phyloP scores from a whole-genome alignment of 1,284 basidiomycete species.

The Tetrapyrgos nigripes region DNA sequence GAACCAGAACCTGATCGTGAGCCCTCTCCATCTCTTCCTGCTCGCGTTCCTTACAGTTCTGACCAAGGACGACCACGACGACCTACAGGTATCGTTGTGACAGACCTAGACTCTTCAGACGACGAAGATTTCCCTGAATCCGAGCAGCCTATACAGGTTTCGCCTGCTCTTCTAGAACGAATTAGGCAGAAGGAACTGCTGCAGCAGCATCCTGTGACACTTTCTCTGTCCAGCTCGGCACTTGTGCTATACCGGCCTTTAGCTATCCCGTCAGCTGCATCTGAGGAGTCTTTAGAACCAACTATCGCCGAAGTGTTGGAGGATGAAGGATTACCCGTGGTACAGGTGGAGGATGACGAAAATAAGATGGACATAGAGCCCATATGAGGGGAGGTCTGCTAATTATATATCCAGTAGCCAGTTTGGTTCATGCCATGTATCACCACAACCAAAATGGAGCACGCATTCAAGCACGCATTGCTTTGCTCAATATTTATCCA shows the following conservation, averaged over 20 bases:
- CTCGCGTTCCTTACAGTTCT: neutral
- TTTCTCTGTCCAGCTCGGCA: slow-evolving; percentile 47
- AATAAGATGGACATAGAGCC: neutral
- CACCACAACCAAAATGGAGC: too few relatives aligned
- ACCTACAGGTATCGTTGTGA: slow-evolving; percentile 61
- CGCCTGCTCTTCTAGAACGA: slow-evolving; percentile 53
- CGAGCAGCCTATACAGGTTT: slow-evolving; percentile 42
- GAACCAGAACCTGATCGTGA: slow-evolving; percentile 73
- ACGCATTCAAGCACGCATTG: too few relatives aligned
- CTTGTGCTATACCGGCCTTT: slow-evolving; percentile 65
- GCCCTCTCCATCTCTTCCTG: slow-evolving; percentile 26
- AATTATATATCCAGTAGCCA: neutral
- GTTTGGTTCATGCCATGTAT: too few relatives aligned
- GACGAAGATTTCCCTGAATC: slow-evolving; percentile 47
- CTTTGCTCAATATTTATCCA: too few relatives aligned
- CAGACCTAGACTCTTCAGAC: slow-evolving; percentile 59
- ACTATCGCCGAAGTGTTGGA: neutral
- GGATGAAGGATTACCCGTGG: neutral
- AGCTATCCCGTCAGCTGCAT: slow-evolving; percentile 24
- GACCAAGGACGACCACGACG: neutral
- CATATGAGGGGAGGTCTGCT: neutral
- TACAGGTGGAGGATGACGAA: neutral
- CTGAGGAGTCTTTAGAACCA: neutral
- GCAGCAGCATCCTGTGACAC: slow-evolving; percentile 21
- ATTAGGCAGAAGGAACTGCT: slow-evolving; percentile 37